These are phyloP conservation scores for Diaporthe australafricana DNA, from an alignment of 2,329 filamentous ascomycete species.

Conservation along the genomic window DNA sequence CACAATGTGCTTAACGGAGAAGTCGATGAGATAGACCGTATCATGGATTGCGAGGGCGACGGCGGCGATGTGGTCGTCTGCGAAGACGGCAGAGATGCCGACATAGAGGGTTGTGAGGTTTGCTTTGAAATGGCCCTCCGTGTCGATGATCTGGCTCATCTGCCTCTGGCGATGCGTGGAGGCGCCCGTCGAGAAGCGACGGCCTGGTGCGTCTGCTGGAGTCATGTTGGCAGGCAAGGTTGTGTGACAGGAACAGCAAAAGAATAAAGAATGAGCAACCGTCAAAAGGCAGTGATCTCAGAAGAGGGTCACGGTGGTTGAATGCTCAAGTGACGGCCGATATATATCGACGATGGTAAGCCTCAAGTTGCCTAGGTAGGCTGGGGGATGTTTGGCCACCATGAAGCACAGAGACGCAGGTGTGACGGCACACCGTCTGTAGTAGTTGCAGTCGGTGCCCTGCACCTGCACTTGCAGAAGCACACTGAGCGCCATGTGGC, in stretches of 20 bases:
- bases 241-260: neutral
- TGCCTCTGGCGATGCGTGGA: conserved; percentile 59
- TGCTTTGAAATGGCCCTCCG: conserved; percentile 56
- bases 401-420: neutral
- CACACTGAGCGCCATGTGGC: neutral
- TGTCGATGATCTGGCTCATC: conserved; percentile 58
- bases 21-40: conserved; percentile 80
- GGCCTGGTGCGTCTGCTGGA: conserved; percentile 40
- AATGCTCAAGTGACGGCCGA: neutral
- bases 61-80: conserved; percentile 63
- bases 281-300: neutral
- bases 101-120: conserved; percentile 67
- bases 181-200: conserved; percentile 57
- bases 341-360: neutral
- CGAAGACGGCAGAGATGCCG: conserved; percentile 69
- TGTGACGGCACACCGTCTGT: neutral
- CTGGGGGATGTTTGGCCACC: neutral
- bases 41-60: conserved; percentile 79
- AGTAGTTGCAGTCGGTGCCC: neutral
- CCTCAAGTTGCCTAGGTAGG: neutral
- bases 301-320: neutral
- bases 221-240: neutral
- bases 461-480: neutral
- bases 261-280: neutral
- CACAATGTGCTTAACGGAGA: conserved; percentile 70